Percentiles rank a stretch among this genome's conserved stretches.
These are phyloP conservation scores for Fusarium caatingaense DNA, from an alignment of 2,329 filamentous ascomycete species.

Conservation along the genomic window DNA sequence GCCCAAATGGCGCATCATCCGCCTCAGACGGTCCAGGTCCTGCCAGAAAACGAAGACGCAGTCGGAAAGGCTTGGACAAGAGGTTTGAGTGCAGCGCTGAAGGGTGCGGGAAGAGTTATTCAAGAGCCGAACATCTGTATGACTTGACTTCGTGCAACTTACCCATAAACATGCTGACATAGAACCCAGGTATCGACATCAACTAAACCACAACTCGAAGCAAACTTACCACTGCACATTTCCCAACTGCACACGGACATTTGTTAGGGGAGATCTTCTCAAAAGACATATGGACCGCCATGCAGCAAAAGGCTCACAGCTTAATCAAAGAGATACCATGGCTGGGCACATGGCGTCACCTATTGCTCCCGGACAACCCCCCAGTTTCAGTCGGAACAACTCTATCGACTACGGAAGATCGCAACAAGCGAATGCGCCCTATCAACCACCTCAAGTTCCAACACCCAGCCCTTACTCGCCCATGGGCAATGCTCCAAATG, in stretches of 20 bases:
- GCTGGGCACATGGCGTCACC: constrained; percentile 52
- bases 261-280: constrained; percentile 93
- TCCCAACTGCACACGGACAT: constrained; percentile 87
- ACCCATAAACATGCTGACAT: constrained; percentile 18
- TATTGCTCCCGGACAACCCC: constrained; percentile 59
- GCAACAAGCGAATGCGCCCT: constrained; percentile 56
- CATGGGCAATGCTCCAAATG: constrained; percentile 57
- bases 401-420: constrained; percentile 55
- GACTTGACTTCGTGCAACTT: constrained; percentile 43
- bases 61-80: constrained; percentile 83
- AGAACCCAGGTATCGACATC: constrained; percentile 77
- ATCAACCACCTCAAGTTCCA: constrained; percentile 59
- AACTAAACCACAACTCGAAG: constrained; percentile 95
- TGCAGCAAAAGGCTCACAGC: constrained; percentile 80
- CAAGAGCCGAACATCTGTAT: constrained; percentile 93
- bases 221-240: constrained; percentile 96
- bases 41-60: constrained; percentile 76
- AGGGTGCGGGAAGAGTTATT: constrained; percentile 95
- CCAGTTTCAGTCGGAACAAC: constrained; percentile 57
- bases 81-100: constrained; percentile 86
- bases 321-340: constrained; percentile 76
- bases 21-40: constrained; percentile 65
- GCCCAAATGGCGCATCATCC: constrained; percentile 59
- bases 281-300: constrained; percentile 86
- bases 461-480: constrained; percentile 61